These are phyloP conservation scores for Kuraishia cidri DNA, from an alignment of 805 yeast species.

Conservation along the genomic window DNA sequence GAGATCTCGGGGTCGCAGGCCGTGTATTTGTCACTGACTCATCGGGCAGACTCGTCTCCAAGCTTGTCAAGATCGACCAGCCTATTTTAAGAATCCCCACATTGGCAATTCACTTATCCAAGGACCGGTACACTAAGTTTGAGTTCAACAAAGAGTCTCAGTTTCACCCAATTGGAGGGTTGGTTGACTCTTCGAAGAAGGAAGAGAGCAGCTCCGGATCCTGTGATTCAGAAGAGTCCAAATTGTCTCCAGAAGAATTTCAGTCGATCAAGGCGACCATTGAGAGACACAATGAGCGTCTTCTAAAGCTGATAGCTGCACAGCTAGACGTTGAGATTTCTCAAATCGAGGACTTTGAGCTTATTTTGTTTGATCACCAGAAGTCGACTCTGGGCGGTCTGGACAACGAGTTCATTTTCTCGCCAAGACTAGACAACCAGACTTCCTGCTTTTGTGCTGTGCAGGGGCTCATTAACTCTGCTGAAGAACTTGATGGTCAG, in stretches of 20 bases:
- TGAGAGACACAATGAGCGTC: slow-evolving; percentile 68
- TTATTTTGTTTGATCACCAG: slow-evolving; percentile 79
- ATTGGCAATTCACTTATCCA: slow-evolving; percentile 83
- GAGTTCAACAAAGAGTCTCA: slow-evolving; percentile 88
- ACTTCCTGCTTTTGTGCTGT: slow-evolving; percentile 80
- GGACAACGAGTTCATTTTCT: slow-evolving; percentile 82
- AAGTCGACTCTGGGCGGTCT: slow-evolving; percentile 80
- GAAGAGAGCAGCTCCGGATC: slow-evolving; percentile 14
- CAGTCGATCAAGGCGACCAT: slow-evolving; percentile 56
- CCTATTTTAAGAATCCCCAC: slow-evolving; percentile 92
- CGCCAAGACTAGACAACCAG: slow-evolving; percentile 87
- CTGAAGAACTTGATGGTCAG: slow-evolving; percentile 30
- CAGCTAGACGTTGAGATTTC: slow-evolving; percentile 43
- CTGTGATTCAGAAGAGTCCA: slow-evolving; percentile 38
- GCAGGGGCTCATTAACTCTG: slow-evolving; percentile 52
- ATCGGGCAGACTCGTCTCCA: slow-evolving; percentile 45
- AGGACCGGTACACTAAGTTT: slow-evolving; percentile 68
- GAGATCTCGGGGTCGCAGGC: slow-evolving; percentile 89
- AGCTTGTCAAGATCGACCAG: slow-evolving; percentile 67
- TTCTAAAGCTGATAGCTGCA: slow-evolving; percentile 60
- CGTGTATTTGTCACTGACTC: slow-evolving; percentile 63
- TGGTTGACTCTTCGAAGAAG: slow-evolving; percentile 21
- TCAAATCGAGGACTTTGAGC: slow-evolving; percentile 83
- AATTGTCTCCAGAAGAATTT: slow-evolving; percentile 45
- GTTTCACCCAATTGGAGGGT: slow-evolving; percentile 78